Percentiles rank a stretch among this genome's conserved stretches.
phyloP scores from a whole-genome alignment of 306 rosid genomes.

The Prunus mume region DNA sequence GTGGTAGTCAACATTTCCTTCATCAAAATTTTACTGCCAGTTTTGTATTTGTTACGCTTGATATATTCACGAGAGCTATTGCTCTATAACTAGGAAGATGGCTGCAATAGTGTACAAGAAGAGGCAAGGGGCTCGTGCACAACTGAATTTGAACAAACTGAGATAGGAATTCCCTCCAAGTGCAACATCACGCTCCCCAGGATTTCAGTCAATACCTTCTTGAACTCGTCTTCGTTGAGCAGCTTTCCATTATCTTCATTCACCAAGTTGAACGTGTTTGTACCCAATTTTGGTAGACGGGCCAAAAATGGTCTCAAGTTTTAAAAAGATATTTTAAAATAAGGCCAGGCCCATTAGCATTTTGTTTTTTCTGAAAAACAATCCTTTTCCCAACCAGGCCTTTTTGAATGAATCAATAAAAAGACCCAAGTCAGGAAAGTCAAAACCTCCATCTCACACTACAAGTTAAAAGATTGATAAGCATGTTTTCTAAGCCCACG shows the following conservation, averaged over 20 bases:
- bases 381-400: no score
- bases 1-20: conserved; percentile 16
- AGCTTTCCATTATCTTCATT: conserved; percentile 57
- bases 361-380: no score
- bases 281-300: no score
- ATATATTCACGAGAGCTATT: conserved; percentile 8
- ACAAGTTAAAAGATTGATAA: no score
- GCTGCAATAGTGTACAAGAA: conserved; percentile 68
- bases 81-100: conserved; percentile 37
- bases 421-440: no score
- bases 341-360: no score
- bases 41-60: conserved; percentile 14
- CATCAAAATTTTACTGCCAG: conserved; percentile 18
- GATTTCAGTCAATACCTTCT: conserved; percentile 62
- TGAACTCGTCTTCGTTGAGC: conserved; percentile 84
- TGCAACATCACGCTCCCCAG: conserved; percentile 71
- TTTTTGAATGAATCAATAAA: no score
- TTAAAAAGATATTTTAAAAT: no score
- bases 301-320: no score
- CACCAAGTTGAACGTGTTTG: conserved; percentile 35
- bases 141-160: conserved; percentile 73
- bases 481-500: no score
- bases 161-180: conserved; percentile 66
- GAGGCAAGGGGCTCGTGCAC: conserved; percentile 83
- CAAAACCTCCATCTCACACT: no score